Evolutionary conservation across 2,329 filamentous ascomycete genomes (phyloP), one percentile per base, ranked within the genome.

Genomic region (Colletotrichum tamarilloi): DNA sequence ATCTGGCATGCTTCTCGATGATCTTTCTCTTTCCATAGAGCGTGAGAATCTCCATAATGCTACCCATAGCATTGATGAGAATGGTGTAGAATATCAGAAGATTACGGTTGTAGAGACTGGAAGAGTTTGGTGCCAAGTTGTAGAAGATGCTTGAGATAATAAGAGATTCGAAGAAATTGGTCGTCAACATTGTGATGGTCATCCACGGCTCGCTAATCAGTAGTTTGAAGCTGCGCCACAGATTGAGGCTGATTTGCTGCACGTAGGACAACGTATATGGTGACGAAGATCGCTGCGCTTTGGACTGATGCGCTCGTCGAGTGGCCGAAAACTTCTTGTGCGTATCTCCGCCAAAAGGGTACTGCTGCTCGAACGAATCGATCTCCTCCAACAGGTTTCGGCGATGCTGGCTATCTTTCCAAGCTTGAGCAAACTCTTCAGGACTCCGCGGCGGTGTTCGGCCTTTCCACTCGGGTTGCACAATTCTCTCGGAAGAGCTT

Each of bases 101-200:
- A 3, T 84, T 85, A 7, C 86, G 82, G 4, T 84, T 80, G 59
- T 84, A 85, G 71, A 89, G 87, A 4, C 83, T 84, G 3, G 77
- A 78, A 0, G 87, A 85, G 6, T 82, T 83, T 24, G 82, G 74
- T 0, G 83, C 80, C 0, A 85, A 79, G 22, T 85, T 84, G 74
- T 82, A 90, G 76, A 87, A 90, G 49, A 90, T 83, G 28, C 83
- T 86, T 22, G 87, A 86, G 62, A 89, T 83, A 69, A 90, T 87
- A 35, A 90, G 79, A 12, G 85, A 84, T 79, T 88, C 84, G 76
- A 87, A 77, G 62, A 87, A 77, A 63, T 89, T 85, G 28, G 83
- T 84, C 52, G 82, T 77, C 9, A 85, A 80, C 64, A 81, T 81
- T 1, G 82, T 82, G 5, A 84, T 74, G 0, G 84, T 84, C 2